Percentiles rank a stretch among this genome's conserved stretches.
These are phyloP conservation scores for Asterochloris sp. DNA, from an alignment of 139 green algal genomes.

Conservation along the genomic window DNA sequence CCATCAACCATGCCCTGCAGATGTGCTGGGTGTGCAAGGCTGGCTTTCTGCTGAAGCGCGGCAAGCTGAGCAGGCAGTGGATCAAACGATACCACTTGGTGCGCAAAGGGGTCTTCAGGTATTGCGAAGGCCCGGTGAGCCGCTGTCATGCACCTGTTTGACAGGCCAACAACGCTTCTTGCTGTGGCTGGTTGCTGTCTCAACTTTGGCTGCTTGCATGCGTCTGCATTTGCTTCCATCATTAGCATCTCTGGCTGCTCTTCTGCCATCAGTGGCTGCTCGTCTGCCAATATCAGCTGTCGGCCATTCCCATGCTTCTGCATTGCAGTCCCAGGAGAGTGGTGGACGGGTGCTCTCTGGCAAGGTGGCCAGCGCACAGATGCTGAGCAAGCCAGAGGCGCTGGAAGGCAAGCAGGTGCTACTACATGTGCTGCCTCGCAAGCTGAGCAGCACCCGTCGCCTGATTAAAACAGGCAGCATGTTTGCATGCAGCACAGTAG, in stretches of 20 bases:
- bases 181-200: not conserved
- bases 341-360: not conserved
- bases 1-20: not conserved
- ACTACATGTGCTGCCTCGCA: too few relatives aligned
- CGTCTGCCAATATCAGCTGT: too few relatives aligned
- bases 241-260: too few relatives aligned
- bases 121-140: slow-evolving; percentile 6
- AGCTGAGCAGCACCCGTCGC: too few relatives aligned
- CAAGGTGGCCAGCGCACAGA: not conserved
- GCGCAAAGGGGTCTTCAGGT: slow-evolving; percentile 3
- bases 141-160: not conserved
- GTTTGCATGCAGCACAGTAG: too few relatives aligned
- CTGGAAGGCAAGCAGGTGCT: too few relatives aligned
- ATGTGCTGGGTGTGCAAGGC: not conserved
- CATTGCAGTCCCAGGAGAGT: not conserved
- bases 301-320: not conserved
- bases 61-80: not conserved
- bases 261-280: too few relatives aligned
- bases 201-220: not conserved
- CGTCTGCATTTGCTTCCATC: not conserved
- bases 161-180: not conserved
- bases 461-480: too few relatives aligned
- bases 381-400: too few relatives aligned
- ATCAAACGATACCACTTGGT: not conserved
- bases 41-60: slow-evolving; percentile 8